Conservation (phyloP, 1,139 yeast genomes). For the Kurtzmaniella quercitrusa region DNA sequence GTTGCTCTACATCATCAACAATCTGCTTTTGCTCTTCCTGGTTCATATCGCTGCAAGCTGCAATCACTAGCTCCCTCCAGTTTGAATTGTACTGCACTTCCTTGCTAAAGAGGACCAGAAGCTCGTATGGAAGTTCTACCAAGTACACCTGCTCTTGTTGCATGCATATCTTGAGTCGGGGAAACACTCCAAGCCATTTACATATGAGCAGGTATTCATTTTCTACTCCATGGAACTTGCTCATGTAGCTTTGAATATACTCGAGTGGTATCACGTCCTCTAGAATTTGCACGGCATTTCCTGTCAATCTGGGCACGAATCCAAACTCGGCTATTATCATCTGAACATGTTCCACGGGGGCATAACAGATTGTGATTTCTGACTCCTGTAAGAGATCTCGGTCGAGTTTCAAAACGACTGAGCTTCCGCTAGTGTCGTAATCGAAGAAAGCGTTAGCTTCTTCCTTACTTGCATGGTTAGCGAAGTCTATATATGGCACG, state of each 20-base stretch:
- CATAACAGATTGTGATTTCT: conserved; percentile 49
- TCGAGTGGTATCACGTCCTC: conserved; percentile 3
- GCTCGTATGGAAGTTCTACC: conserved; percentile 13
- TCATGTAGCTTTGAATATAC: conserved; percentile 3
- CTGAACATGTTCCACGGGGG: conserved; percentile 42
- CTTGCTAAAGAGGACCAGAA: conserved; percentile 15
- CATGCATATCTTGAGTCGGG: conserved; percentile 19
- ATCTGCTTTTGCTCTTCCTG: conserved; percentile 11
- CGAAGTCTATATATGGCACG: conserved; percentile 67
- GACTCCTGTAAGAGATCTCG: conserved; percentile 8
- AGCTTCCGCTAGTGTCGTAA: conserved; percentile 50
- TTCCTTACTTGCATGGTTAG: conserved; percentile 46
- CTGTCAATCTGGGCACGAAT: conserved; percentile 39
- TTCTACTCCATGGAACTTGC: not conserved
- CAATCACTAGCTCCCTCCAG: conserved; percentile 13
- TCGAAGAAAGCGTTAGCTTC: conserved; percentile 55
- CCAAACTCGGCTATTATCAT: conserved; percentile 55
- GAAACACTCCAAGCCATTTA: conserved; percentile 25
- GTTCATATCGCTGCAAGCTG: conserved; percentile 9
- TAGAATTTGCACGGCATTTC: conserved; percentile 1
- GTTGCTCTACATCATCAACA: conserved; percentile 16
- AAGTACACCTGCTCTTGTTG: conserved; percentile 14
- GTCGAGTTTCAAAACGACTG: conserved; percentile 28
- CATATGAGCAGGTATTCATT: conserved; percentile 8
- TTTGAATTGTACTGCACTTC: conserved; percentile 12